These are phyloP conservation scores for Diversispora epigaea DNA, from an alignment of 192 early-diverging fungal species.

Conservation along the genomic window DNA sequence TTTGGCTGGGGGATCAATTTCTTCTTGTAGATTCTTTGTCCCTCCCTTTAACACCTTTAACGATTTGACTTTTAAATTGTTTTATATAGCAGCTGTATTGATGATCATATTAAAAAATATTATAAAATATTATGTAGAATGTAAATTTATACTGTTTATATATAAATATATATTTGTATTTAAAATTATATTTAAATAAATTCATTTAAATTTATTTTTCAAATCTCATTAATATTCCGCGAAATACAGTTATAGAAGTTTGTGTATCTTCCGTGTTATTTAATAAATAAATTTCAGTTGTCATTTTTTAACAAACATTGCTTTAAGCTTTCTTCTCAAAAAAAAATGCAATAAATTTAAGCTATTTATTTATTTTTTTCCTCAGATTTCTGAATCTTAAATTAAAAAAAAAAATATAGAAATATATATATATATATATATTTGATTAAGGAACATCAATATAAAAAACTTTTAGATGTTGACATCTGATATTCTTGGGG, in stretches of 20 bases:
- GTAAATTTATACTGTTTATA: background rate
- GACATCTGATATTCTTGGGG: background rate
- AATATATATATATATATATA: background rate
- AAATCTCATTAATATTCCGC: too few relatives aligned
- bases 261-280: too few relatives aligned
- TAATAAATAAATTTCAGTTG: too few relatives aligned
- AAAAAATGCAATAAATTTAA: background rate
- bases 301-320: too few relatives aligned
- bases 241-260: too few relatives aligned
- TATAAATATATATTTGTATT: background rate
- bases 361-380: background rate
- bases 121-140: too few relatives aligned
- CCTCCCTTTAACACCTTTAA: background rate
- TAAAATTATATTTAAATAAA: background rate
- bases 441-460: background rate
- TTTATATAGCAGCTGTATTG: background rate
- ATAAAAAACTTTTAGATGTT: background rate
- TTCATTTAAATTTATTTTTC: too few relatives aligned
- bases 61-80: background rate
- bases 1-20: conserved; percentile 15
- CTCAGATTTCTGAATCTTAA: background rate
- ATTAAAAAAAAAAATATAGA: background rate
- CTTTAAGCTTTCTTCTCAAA: background rate
- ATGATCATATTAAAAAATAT: background rate
- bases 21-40: conserved; percentile 17